A percentile compares a stretch with the other conserved stretches of the same genome.
Evolutionary conservation across 2,329 filamentous ascomycete genomes (phyloP).

Genomic region (Penicillium crustosum): DNA sequence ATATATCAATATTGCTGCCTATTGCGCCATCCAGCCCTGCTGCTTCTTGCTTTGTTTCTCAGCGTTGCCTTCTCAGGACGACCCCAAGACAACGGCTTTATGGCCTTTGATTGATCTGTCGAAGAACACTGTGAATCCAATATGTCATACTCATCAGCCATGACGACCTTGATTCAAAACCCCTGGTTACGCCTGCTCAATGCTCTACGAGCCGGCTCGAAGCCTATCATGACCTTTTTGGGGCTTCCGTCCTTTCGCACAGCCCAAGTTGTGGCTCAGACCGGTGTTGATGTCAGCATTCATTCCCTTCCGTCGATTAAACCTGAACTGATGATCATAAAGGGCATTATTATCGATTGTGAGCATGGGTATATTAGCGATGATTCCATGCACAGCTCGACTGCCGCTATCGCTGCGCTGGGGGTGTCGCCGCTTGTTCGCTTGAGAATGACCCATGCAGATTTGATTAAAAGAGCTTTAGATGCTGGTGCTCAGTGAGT

Average conservation of each 20-base stretch:
- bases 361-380: conserved; percentile 29
- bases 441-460: conserved; percentile 19
- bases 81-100: background rate
- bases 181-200: conserved; percentile 18
- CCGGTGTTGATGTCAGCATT: conserved; percentile 19
- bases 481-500: conserved; percentile 28
- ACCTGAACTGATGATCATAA: background rate
- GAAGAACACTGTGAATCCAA: background rate
- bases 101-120: background rate
- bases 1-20: background rate
- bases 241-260: conserved; percentile 22
- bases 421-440: conserved; percentile 29
- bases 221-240: conserved; percentile 25
- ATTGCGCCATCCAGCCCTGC: background rate
- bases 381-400: conserved; percentile 27
- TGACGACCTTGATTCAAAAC: conserved; percentile 12
- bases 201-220: conserved; percentile 13
- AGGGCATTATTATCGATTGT: conserved; percentile 27
- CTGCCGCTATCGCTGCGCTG: conserved; percentile 23
- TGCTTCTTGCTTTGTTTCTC: background rate
- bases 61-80: background rate
- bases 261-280: conserved; percentile 23
- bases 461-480: conserved; percentile 29
- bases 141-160: background rate
- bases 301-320: background rate